These are phyloP conservation scores for Copromyces sp. DNA, from an alignment of 495 filamentous ascomycete species.

Conservation along the genomic window DNA sequence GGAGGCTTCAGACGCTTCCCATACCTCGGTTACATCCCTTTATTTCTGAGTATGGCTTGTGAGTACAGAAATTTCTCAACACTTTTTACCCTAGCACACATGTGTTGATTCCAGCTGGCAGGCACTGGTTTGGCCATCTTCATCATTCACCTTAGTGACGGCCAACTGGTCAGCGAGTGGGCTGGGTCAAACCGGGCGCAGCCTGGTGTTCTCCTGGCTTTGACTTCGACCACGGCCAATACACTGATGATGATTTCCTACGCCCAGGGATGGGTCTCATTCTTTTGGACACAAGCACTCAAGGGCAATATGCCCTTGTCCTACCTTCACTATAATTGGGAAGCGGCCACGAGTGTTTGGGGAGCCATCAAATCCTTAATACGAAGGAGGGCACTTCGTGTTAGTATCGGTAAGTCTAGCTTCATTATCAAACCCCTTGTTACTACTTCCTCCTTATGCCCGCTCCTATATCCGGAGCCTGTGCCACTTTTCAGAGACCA, in stretches of 20 bases:
- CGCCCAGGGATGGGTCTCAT: neutral
- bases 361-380: neutral
- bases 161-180: neutral
- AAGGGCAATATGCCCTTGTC: neutral
- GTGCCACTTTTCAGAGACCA: too few relatives aligned
- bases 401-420: neutral
- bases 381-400: neutral
- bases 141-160: neutral
- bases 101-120: neutral
- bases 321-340: neutral
- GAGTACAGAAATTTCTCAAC: neutral
- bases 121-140: neutral
- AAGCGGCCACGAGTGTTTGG: neutral
- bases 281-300: neutral
- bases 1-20: neutral
- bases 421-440: neutral
- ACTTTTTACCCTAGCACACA: too few relatives aligned
- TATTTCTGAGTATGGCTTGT: neutral
- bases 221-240: neutral
- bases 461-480: too few relatives aligned
- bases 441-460: too few relatives aligned
- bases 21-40: neutral
- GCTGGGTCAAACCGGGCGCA: neutral
- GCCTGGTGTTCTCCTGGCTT: neutral
- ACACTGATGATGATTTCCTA: neutral